These are phyloP conservation scores for Fragaria vesca DNA, from an alignment of 306 rosid genomes.

Conservation along the genomic window DNA sequence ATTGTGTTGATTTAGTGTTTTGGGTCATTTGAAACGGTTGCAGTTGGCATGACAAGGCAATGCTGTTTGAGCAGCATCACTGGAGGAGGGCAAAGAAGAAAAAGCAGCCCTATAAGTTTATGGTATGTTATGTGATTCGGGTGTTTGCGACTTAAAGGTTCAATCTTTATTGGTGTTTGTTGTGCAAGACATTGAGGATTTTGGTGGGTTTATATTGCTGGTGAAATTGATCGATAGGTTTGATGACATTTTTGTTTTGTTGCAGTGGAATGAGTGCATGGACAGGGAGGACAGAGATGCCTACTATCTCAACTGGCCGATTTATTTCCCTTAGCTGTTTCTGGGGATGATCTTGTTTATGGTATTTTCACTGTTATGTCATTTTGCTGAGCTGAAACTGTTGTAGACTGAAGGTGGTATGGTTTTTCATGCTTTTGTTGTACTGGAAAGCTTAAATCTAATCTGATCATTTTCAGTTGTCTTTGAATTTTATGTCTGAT, in stretches of 20 bases:
- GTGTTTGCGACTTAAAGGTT: background rate
- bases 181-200: background rate
- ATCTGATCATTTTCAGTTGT: background rate
- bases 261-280: slow-evolving; percentile 91
- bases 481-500: background rate
- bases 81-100: slow-evolving; percentile 75
- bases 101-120: slow-evolving; percentile 61
- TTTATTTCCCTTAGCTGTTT: slow-evolving; percentile 62
- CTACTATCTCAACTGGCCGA: slow-evolving; percentile 73
- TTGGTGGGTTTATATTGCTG: slow-evolving; percentile 8
- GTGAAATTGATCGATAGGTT: too few species aligned
- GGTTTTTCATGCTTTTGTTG: background rate
- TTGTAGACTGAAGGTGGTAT: background rate
- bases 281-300: slow-evolving; percentile 60
- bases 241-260: background rate
- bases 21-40: slow-evolving; percentile 19
- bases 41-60: slow-evolving; percentile 91
- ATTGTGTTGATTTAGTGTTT: background rate
- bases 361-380: background rate
- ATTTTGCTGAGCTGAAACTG: background rate
- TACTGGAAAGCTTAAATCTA: background rate
- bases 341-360: slow-evolving; percentile 12
- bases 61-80: slow-evolving; percentile 81
- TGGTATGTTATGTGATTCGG: slow-evolving; percentile 40
- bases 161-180: background rate